Conservation (phyloP, 1,284 basidiomycete genomes). For the Coniferiporia weirii region DNA sequence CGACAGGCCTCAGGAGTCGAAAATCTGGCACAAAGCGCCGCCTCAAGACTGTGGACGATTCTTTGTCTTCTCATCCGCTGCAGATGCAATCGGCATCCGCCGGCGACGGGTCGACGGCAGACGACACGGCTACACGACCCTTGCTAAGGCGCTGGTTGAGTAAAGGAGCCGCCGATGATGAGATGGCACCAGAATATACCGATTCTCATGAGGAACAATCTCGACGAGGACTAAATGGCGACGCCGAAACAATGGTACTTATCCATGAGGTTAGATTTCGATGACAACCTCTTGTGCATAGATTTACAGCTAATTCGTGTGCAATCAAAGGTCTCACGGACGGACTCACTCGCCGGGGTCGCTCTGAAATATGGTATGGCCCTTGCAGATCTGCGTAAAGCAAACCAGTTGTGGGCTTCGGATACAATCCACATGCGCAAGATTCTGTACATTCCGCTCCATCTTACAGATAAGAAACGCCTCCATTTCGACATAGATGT, state of each 20-base stretch:
- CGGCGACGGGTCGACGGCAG: not conserved
- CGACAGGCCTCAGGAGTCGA: constrained; percentile 12
- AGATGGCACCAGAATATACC: not conserved
- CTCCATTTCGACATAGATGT: not conserved
- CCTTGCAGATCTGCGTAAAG: constrained; percentile 74
- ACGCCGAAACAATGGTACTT: constrained; percentile 14
- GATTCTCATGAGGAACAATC: not conserved
- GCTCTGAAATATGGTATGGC: constrained; percentile 84
- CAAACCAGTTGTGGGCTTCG: constrained; percentile 87
- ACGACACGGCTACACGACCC: constrained; percentile 8
- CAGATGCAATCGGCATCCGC: not conserved
- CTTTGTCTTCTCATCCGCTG: constrained; percentile 11
- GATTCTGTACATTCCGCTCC: constrained; percentile 72
- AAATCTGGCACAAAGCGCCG: constrained; percentile 5
- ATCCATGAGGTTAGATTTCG: constrained; percentile 14
- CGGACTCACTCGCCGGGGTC: constrained; percentile 80
- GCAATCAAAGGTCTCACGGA: constrained; percentile 50
- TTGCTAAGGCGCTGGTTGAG: constrained; percentile 3
- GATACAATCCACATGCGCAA: constrained; percentile 86
- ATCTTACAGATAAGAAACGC: constrained; percentile 31
- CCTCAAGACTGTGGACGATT: constrained; percentile 2
- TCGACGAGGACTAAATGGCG: not conserved
- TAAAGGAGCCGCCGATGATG: not conserved
- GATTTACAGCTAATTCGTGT: not conserved
- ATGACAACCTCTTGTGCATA: not conserved